phyloP scores from a whole-genome alignment of 345 rosid genomes.

The Gynandropsis gynandra region DNA sequence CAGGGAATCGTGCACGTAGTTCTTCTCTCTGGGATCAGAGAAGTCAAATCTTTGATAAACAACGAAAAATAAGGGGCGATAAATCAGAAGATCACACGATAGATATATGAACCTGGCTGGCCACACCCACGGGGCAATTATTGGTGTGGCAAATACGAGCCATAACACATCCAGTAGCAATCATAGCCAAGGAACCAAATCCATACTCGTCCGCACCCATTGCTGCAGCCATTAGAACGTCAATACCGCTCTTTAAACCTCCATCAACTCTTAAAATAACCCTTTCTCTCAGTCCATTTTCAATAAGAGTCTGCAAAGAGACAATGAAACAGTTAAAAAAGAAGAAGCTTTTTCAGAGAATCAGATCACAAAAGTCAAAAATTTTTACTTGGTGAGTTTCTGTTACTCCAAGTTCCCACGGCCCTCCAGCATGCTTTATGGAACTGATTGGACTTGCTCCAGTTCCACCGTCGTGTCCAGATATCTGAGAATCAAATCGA shows the following conservation, averaged over 20 bases:
- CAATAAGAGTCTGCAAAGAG: conserved; percentile 71
- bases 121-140: conserved; percentile 97
- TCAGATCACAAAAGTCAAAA: conserved; percentile 1
- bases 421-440: conserved; percentile 98
- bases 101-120: conserved; percentile 83
- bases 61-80: neutral
- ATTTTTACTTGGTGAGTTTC: conserved; percentile 82
- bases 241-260: conserved; percentile 92
- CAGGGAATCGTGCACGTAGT: conserved; percentile 95
- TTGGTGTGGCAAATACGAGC: conserved; percentile 99
- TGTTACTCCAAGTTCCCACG: conserved; percentile 96
- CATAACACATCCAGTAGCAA: conserved; percentile 99
- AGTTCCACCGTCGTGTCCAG: conserved; percentile 99
- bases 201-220: conserved; percentile 99
- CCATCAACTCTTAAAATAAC: conserved; percentile 95
- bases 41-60: conserved; percentile 1
- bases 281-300: conserved; percentile 93
- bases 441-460: conserved; percentile 99
- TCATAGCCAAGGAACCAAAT: conserved; percentile 98
- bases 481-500: conserved; percentile 50
- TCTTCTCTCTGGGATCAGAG: conserved; percentile 69
- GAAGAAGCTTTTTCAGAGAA: conserved; percentile 3
- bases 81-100: conserved; percentile 7
- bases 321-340: conserved; percentile 20
- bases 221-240: conserved; percentile 94